Evolutionary conservation across 2,329 filamentous ascomycete genomes (phyloP).

Genomic region (Colletotrichum orbiculare): DNA sequence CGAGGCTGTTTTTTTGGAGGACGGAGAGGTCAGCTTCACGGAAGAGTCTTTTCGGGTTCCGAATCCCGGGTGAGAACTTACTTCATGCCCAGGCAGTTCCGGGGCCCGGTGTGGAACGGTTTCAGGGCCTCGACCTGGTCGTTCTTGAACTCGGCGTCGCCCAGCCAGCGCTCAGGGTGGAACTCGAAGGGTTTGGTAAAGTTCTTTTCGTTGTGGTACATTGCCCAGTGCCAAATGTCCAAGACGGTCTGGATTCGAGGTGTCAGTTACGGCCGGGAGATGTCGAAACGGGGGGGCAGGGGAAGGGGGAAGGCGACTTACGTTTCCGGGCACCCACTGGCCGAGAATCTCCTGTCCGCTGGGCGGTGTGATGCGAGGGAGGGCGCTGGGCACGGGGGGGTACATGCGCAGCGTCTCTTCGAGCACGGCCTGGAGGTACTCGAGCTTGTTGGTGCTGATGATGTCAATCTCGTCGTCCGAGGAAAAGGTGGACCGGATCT

Average conservation of each 20-base stretch:
- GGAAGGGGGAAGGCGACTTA: constrained; percentile 33
- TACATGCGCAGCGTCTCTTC: constrained; percentile 57
- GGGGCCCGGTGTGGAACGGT: constrained; percentile 29
- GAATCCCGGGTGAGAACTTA: not conserved
- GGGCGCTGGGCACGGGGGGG: constrained; percentile 43
- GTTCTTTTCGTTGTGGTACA: constrained; percentile 55
- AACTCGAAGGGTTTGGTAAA: constrained; percentile 58
- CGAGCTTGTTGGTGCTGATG: constrained; percentile 43
- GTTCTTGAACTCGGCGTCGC: constrained; percentile 23
- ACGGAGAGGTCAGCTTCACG: not conserved
- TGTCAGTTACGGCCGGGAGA: not conserved
- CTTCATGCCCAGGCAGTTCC: constrained; percentile 32
- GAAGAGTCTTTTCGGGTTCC: not conserved
- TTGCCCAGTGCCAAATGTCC: constrained; percentile 55
- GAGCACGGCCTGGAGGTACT: constrained; percentile 54
- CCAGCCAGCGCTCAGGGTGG: constrained; percentile 57
- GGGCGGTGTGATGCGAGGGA: constrained; percentile 43
- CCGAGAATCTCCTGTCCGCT: constrained; percentile 47
- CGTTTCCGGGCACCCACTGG: constrained; percentile 46
- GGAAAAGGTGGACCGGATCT: constrained; percentile 50
- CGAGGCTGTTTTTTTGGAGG: constrained; percentile 16
- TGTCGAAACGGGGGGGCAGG: not conserved
- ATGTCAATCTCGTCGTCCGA: constrained; percentile 50
- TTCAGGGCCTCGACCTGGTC: constrained; percentile 29
- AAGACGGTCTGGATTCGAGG: constrained; percentile 50